Base-by-base conservation (phyloP, 1,139 yeast species). In the Dujonia santamariae region DNA sequence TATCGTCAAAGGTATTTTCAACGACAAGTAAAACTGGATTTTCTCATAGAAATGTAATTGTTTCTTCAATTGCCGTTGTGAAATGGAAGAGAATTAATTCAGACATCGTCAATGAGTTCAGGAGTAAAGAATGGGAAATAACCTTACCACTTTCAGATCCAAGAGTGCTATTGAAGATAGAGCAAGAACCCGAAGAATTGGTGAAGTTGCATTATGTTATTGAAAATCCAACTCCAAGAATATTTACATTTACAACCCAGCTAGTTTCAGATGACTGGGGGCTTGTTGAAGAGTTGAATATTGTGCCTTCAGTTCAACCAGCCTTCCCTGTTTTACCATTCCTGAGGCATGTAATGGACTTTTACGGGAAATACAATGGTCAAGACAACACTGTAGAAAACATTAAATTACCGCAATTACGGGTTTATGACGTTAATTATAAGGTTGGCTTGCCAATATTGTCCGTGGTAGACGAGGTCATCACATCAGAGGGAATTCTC, bases 181-280 rank as follows among this genome's bases (percentile, higher is more conserved):
- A 50, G 23, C 33, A 42, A 5, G 36, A 42, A 3, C 41, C 44
- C 1, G 53, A 51, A 23, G 61, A 53, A 9, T 17, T 19, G 4
- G 13, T 18, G 4, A 25, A 22, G 11, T 14, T 36, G 18, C 29
- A 27, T 7, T 85, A 77, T 48, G 67, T 71, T 35, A 51, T 85
- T 32, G 95, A 85, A 50, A 85, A 85, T 48, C 88, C 94, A 7
- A 82, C 94, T 0, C 71, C 82, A 3, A 65, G 82, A 36, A 69
- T 80, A 2, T 77, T 85, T 43, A 76, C 78, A 3, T 85, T 84
- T 51, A 66, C 83, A 6, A 69, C 82, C 0, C 58, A 67, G 14
- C 45, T 74, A 30, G 44, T 45, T 13, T 53, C 46, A 6, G 50
- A 50, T 3, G 53, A 48, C 15, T 67, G 72, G 72, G 39, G 40